Base-by-base conservation (phyloP, 2,329 filamentous ascomycete species). In the Paramyrothecium roridum region DNA sequence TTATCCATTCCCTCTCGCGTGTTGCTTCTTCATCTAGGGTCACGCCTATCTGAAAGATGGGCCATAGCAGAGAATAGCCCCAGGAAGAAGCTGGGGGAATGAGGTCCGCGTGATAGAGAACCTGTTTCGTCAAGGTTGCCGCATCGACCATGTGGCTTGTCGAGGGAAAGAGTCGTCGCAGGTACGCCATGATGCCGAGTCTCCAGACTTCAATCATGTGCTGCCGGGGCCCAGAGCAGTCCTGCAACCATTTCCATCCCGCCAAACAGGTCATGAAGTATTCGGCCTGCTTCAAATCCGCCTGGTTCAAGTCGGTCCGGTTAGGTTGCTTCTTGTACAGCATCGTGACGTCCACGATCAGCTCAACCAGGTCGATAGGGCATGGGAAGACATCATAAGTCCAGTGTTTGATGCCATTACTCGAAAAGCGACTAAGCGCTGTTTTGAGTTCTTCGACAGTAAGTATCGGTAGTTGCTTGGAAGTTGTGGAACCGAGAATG, bases 401-500 rank as follows among this genome's bases (percentile, higher is more conserved):
- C 53, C 53, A 54, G 11, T 54, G 10, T 22, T 48, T 46, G 7
- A 2, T 6, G 10, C 20, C 37, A 23, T 23, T 12, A 20, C 10
- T 51, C n/a, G 48, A 54, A 16, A 47, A 23, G 20, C 53, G 53
- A 3, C 48, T 34, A 20, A 54, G 53, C 2, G 53, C n/a, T 2
- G 48, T 47, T 11, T 47, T 45, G 22, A 54, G 30, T 30, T 54
- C 53, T 12, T 46, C 33, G 11, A 47, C 17, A 6, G 53, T 51
- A 34, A 54, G 47, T 22, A 26, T 46, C 13, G 53, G 53, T 7
- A 19, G 34, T 12, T 22, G 30, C 8, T 20, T n/a, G 12, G 53
- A 54, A 23, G 53, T 54, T n/a, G 53, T 54, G 3, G 48, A 54
- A 34, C 48, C 47, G 48, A 54, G 22, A n/a, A 54, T 51, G 53